A percentile compares a stretch with the other conserved stretches of the same genome.
Evolutionary conservation across 2,329 filamentous ascomycete species (phyloP).

Genomic region (Aspergillus pseudoterreus): DNA sequence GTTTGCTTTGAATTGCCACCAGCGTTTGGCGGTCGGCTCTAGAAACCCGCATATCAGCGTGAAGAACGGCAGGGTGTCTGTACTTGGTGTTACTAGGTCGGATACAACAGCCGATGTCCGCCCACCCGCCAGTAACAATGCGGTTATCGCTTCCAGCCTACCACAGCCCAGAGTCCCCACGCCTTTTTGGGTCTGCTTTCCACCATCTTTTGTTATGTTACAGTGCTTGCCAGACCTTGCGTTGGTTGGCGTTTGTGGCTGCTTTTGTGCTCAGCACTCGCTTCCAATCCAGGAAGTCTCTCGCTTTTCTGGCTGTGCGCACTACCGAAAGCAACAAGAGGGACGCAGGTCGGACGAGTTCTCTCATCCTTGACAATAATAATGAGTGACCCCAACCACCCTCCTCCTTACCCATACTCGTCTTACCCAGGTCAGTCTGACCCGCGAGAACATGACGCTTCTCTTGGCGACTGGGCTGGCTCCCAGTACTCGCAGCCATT

Average conservation of each 20-base stretch:
- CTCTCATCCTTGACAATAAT: constrained; percentile 8
- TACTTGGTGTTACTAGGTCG: neutral
- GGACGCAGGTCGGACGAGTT: constrained; percentile 5
- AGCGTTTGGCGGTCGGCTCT: too few species aligned
- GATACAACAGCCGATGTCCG: neutral
- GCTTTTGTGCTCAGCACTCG: neutral
- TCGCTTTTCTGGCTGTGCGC: constrained; percentile 3
- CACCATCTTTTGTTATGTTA: neutral
- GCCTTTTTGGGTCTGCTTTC: too few species aligned
- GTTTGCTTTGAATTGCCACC: too few species aligned
- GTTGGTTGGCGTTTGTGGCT: neutral
- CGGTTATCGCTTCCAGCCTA: constrained; percentile 2
- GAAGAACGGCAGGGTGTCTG: neutral
- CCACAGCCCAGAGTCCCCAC: neutral
- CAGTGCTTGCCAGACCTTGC: neutral
- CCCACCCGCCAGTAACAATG: neutral
- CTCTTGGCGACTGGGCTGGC: constrained; percentile 14
- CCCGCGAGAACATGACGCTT: constrained; percentile 12
- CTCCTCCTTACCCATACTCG: constrained; percentile 13
- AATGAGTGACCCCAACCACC: constrained; percentile 20
- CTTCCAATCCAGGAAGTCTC: neutral
- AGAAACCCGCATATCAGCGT: too few species aligned
- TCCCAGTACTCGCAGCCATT: constrained; percentile 16
- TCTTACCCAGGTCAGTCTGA: constrained; percentile 14
- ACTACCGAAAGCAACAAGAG: constrained; percentile 1